Conservation (phyloP, 129 eudicot species). For the Solidago caesia region DNA sequence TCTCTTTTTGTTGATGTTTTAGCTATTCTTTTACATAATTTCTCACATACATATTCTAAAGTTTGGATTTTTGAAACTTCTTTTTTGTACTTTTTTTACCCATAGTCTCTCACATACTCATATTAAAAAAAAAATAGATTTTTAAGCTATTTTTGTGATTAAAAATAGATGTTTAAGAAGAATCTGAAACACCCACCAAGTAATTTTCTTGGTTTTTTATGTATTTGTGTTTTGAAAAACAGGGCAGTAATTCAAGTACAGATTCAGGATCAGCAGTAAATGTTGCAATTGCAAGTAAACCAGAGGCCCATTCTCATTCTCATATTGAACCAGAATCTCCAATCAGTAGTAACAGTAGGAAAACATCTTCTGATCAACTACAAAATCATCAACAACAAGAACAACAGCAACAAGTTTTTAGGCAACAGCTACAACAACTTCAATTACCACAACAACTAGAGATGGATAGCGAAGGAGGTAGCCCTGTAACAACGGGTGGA, state of each 20-base stretch:
- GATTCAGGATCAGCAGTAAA: conserved; percentile 82
- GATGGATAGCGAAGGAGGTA: conserved; percentile 66
- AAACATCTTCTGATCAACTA: conserved; percentile 42
- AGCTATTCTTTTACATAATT: not conserved
- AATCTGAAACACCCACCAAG: conserved; percentile 16
- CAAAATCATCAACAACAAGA: conserved; percentile 31
- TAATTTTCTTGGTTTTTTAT: conserved; percentile 27
- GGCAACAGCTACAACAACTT: conserved; percentile 44
- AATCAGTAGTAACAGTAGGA: conserved; percentile 53
- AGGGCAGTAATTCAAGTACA: conserved; percentile 52
- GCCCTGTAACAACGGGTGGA: conserved; percentile 52
- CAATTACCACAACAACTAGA: conserved; percentile 47
- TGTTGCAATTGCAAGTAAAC: conserved; percentile 42
- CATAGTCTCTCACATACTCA: not conserved
- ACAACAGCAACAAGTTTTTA: conserved; percentile 36
- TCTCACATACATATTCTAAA: conserved; percentile 17
- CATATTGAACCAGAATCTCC: conserved; percentile 69
- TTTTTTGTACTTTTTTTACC: not conserved
- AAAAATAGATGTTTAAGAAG: conserved; percentile 11
- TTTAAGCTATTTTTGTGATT: conserved; percentile 3
- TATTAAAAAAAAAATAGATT: not conserved
- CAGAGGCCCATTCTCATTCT: conserved; percentile 29
- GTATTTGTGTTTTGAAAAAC: conserved; percentile 40
- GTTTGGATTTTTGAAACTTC: not conserved
- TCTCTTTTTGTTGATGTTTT: not conserved